Conservation (phyloP, 805 yeast species). For the Cyberlindnera mississippiensis region DNA sequence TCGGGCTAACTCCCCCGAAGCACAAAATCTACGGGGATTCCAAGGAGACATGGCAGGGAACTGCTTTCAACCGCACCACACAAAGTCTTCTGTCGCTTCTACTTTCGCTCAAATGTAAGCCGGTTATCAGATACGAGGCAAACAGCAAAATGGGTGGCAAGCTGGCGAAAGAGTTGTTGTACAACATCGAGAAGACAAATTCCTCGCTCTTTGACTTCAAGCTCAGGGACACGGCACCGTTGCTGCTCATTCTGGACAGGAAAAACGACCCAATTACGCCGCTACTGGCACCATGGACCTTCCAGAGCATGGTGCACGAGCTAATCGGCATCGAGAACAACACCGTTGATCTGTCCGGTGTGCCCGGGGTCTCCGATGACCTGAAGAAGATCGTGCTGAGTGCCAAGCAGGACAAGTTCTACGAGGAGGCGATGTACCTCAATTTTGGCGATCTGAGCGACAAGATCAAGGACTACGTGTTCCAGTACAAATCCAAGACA, state of each 20-base stretch:
- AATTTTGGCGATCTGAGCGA: constrained; percentile 96
- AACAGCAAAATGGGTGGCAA: constrained; percentile 62
- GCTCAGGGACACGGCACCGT: constrained; percentile 61
- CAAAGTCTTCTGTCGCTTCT: constrained; percentile 52
- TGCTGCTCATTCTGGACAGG: constrained; percentile 75
- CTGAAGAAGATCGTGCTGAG: constrained; percentile 61
- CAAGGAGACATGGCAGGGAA: constrained; percentile 43
- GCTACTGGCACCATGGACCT: constrained; percentile 92
- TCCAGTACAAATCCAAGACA: constrained; percentile 74
- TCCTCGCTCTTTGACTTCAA: constrained; percentile 66
- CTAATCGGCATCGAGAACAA: constrained; percentile 79
- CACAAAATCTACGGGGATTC: constrained; percentile 33
- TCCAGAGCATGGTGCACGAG: constrained; percentile 96
- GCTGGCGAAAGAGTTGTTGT: constrained; percentile 62
- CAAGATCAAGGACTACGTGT: constrained; percentile 77
- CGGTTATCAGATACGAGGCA: constrained; percentile 73
- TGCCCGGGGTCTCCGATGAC: constrained; percentile 55
- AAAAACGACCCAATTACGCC: constrained; percentile 93
- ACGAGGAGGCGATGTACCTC: constrained; percentile 72
- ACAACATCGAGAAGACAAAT: constrained; percentile 51
- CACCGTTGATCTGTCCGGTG: constrained; percentile 60
- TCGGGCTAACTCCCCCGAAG: constrained; percentile 27
- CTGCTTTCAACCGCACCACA: constrained; percentile 37
- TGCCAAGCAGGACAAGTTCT: constrained; percentile 72
- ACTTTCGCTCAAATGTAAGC: constrained; percentile 71